Base-by-base conservation (phyloP, 2,329 filamentous ascomycete genomes). In the Alternaria postmessia region DNA sequence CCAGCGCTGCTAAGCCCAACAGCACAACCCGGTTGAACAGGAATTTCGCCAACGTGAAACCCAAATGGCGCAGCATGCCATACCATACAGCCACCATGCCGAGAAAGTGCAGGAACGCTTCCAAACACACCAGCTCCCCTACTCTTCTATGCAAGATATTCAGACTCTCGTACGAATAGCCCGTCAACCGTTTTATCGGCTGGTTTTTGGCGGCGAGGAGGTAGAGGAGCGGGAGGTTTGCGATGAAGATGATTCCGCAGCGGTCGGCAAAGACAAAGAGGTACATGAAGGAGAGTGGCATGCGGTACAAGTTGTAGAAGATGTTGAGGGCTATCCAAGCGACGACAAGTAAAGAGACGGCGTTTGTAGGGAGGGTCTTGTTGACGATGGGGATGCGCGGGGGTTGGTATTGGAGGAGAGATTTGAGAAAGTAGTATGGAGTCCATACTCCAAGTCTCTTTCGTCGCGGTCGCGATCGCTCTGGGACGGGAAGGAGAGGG, bases 151-250 rank as follows among this genome's bases (percentile, higher is more conserved):
- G 88, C 56, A 90, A 84, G 46, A 90, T 85, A 70, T 90, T 89
- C 42, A 90, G 79, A 5, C 85, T 83, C 74, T 90, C 88, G 69
- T 91, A 91, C 0, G 87, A 89, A 63, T 85, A 84, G 4, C 88
- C 87, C 0, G 88, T 89, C 18, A 91, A 77, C 2, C 81, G 66
- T 59, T 85, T 85, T 34, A 90, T 70, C 0, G 88, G 88, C 63
- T 89, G 88, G 60, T 88, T 90, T 73, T 91, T 91, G 32, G 89
- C 88, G 2, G 86, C 84, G 4, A 91, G 80, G 5, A 90, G 78
- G 71, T 91, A 90, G 3, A 90, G 79, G 39, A 85, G 74, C 4
- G 84, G 83, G 1, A 86, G 74, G 57, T 85, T 86, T 11, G 81
- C 79, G 16, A 80, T 79, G 65, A 85, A 85, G 3, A 88, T 69